Evolutionary conservation across 2,329 filamentous ascomycete species (phyloP), one percentile per base, ranked within the genome.

Genomic region (Sclerotinia minor): DNA sequence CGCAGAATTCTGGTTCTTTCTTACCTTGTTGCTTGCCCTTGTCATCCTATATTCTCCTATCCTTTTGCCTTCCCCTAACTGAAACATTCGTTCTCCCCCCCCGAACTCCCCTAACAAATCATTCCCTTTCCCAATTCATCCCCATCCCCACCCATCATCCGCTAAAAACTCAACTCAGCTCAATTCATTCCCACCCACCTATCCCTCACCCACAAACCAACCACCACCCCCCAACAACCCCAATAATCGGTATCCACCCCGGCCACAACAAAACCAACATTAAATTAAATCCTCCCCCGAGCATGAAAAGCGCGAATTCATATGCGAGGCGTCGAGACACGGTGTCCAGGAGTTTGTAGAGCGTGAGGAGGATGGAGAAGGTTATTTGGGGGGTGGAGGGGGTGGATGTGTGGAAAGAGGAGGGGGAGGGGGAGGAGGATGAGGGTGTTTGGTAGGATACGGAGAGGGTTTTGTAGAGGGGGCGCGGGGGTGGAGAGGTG

Each of bases 191-290:
- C n/a, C n/a, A n/a, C n/a, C n/a, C 35, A 6, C 45, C 15, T 19
- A 24, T 3, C 35, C 29, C 38, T 55, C 32, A 54, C 2, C 61
- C 52, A 29, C 38, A 38, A 49, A 54, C n/a, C 35, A 29, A 54
- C 49, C 57, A 67, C 29, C 50, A 5, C 5, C 29, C 38, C 13
- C 38, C 38, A 2, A 49, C 15, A 38, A 59, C 64, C 68, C 67
- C 70, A 8, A 70, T 44, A 5, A 69, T 68, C 21, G 76, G 60
- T 29, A 76, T 67, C 76, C 76, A 77, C 6, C 76, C 76, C 0
- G 76, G 76, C 76, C 76, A 77, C 44, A 77, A 74, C 2, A 76
- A n/a, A 3, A 76, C 5, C 17, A 76, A 49, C 21, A 76, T 53
- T 2, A 76, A 11, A 11, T 59, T 61, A 65, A 75, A 74, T 5